These are phyloP conservation scores for Paramecium sonneborni DNA, from an alignment of 73 alveolate species.

Conservation along the genomic window DNA sequence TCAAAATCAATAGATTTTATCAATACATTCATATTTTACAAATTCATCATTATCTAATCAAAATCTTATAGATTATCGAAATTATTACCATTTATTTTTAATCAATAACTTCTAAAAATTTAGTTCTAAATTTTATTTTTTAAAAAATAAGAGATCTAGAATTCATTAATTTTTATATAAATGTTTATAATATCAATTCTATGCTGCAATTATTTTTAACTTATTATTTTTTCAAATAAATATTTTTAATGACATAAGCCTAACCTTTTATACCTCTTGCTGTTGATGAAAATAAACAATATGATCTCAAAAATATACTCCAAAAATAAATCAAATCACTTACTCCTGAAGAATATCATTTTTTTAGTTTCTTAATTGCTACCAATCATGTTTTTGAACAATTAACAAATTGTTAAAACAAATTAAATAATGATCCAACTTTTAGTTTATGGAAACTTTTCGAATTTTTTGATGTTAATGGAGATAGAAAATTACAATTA, in stretches of 20 bases:
- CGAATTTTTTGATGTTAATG: constrained; percentile 44
- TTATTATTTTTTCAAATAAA: neutral
- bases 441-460: constrained; percentile 32
- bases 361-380: neutral
- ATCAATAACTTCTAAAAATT: too few species aligned
- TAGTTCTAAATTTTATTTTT: too few species aligned
- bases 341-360: constrained; percentile 20
- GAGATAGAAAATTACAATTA: constrained; percentile 35
- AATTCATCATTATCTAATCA: too few species aligned
- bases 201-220: too few species aligned
- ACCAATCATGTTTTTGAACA: constrained; percentile 14
- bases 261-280: constrained; percentile 20
- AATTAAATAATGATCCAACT: constrained; percentile 34
- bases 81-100: too few species aligned
- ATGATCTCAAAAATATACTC: neutral
- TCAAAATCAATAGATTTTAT: neutral
- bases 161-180: too few species aligned
- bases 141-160: too few species aligned
- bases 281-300: constrained; percentile 4
- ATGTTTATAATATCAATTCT: too few species aligned
- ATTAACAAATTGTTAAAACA: neutral
- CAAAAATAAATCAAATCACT: neutral
- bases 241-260: neutral
- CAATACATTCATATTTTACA: too few species aligned
- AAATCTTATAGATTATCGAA: too few species aligned